These are phyloP conservation scores for Stereocaulon alpinum DNA, from an alignment of 495 filamentous ascomycete species.

Conservation along the genomic window DNA sequence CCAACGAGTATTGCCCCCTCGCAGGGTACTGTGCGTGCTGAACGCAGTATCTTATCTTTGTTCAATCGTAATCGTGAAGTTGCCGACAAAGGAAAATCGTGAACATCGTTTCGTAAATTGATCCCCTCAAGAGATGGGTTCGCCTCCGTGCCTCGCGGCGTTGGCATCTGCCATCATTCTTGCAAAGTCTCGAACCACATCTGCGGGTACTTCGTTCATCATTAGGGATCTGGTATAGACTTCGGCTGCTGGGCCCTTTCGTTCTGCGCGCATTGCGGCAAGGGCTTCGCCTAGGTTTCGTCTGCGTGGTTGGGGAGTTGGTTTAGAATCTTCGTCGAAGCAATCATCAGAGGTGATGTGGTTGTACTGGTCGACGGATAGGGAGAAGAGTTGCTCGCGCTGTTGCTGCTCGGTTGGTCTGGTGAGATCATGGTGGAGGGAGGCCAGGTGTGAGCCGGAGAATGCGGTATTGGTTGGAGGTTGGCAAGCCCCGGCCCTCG, in stretches of 20 bases:
- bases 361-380: slow-evolving; percentile 84
- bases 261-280: slow-evolving; percentile 60
- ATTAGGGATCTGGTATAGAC: slow-evolving; percentile 89
- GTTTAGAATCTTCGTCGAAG: slow-evolving; percentile 32
- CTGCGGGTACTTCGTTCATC: slow-evolving; percentile 85
- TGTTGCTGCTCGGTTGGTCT: slow-evolving; percentile 75
- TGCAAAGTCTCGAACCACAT: slow-evolving; percentile 87
- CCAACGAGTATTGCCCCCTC: slow-evolving; percentile 10
- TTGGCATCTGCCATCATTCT: slow-evolving; percentile 60
- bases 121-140: slow-evolving; percentile 1
- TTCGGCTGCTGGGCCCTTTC: slow-evolving; percentile 61
- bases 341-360: slow-evolving; percentile 55
- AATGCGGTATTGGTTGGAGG: slow-evolving; percentile 31
- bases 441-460: slow-evolving; percentile 52
- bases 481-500: slow-evolving; percentile 26
- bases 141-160: slow-evolving; percentile 8
- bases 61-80: slow-evolving; percentile 9
- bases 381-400: slow-evolving; percentile 76
- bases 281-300: slow-evolving; percentile 76
- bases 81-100: slow-evolving; percentile 15
- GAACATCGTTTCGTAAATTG: neutral
- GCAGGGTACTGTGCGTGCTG: slow-evolving; percentile 20
- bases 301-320: slow-evolving; percentile 40
- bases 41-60: slow-evolving; percentile 15
- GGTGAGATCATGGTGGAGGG: slow-evolving; percentile 62